Evolutionary conservation across 1,284 basidiomycete genomes (phyloP), one percentile per base, ranked within the genome.

Genomic region (Sanghuangporus baumii): DNA sequence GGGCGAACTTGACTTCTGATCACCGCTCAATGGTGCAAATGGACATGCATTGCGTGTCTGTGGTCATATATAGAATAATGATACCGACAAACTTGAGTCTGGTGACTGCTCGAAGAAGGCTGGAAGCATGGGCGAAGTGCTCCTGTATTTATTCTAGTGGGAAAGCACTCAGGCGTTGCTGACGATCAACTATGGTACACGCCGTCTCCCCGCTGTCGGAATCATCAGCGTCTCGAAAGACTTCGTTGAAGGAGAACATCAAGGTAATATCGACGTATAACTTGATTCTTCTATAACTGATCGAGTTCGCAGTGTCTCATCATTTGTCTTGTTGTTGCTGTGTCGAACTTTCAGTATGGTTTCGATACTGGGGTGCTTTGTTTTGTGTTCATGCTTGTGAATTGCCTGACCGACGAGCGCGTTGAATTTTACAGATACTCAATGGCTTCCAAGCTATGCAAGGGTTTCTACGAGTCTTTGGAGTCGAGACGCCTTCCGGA

Each of bases 371-470:
- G 62, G 36, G 62, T 62, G 38, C 16, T 16, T 46, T 59, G 41
- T 40, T 48, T 20, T 2, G n/a, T 12, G 14, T 11, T 8, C 54
- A 34, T 46, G 4, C 14, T 12, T 31, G n/a, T 36, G 26, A 14
- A 46, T 7, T 51, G 14, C 8, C 26, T 40, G 6, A 14, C 37
- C 23, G n/a, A 57, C 14, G 38, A 31, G 16, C 14, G 7, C 16
- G 7, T 46, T 31, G 38, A 6, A 20, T 26, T 46, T 23, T 34
- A 34, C 58, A 65, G 58, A 66, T 67, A 8, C 51, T 67, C 18
- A 66, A 66, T 34, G 66, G 66, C 12, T 63, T 67, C 37, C 66
- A 67, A 48, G 66, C 66, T 20, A 67, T 63, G 63, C 65, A 66
- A 55, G 66, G 66, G 6, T 67, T 67, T 43, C 56, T 67, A 14